Evolutionary conservation across 2,329 filamentous ascomycete genomes (phyloP).

Genomic region (Chaetomiaceae sp.): DNA sequence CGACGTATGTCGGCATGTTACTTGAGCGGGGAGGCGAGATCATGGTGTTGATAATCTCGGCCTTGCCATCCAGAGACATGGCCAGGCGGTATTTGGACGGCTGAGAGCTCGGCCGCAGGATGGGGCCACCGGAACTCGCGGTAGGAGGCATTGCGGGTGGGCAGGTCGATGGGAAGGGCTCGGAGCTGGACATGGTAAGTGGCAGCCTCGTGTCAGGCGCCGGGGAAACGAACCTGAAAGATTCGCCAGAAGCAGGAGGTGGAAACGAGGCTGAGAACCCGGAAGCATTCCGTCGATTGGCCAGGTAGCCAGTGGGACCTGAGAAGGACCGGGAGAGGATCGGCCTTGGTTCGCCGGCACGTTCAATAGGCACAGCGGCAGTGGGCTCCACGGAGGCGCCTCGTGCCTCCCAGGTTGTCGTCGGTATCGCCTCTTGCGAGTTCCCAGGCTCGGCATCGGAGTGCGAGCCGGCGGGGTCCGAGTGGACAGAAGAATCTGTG

Average conservation of each 20-base stretch:
- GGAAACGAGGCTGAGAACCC: constrained; percentile 49
- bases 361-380: constrained; percentile 3
- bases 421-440: background rate
- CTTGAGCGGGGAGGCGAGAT: constrained; percentile 62
- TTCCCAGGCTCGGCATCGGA: constrained; percentile 17
- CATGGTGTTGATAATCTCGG: constrained; percentile 71
- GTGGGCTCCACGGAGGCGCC: constrained; percentile 5
- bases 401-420: constrained; percentile 2
- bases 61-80: constrained; percentile 83
- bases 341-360: constrained; percentile 3
- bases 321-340: constrained; percentile 39
- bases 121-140: constrained; percentile 26
- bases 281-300: constrained; percentile 54
- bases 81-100: constrained; percentile 69
- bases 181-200: constrained; percentile 34
- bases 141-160: constrained; percentile 37
- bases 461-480: constrained; percentile 12
- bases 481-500: constrained; percentile 9
- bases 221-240: constrained; percentile 39
- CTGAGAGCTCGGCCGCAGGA: constrained; percentile 33
- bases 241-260: constrained; percentile 41
- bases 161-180: constrained; percentile 42
- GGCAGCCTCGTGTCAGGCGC: background rate
- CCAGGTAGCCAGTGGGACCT: constrained; percentile 46
- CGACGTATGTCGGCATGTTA: constrained; percentile 40